Base-by-base conservation (phyloP, 352 stramenopile genomes). In the Phytopythium kandeliae region DNA sequence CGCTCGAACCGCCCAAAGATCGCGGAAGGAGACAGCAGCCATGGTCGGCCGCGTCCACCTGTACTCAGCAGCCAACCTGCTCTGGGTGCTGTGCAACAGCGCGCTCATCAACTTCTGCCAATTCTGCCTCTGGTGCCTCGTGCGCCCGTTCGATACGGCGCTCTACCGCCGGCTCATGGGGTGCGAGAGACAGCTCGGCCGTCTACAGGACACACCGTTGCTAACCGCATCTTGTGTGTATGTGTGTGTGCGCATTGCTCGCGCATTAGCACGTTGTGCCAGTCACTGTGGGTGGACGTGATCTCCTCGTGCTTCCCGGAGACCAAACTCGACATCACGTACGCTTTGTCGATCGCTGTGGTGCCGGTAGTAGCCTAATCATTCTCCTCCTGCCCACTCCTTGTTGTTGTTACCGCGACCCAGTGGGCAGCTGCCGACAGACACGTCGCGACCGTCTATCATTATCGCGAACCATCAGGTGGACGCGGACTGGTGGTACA, bases 401-500 rank as follows among this genome's bases (percentile, higher is more conserved):
- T 38, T 40, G 38, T 6, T 45, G 21, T n/a, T 10, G 10, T 28
- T 28, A 6, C 6, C 6, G 38, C 6, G 4, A 35, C 31, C 15
- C 33, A 86, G 74, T 16, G 83, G 83, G 8, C 82, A 97, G 47
- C 54, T 97, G 19, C 86, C 88, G 19, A 71, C 64, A 5, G 83
- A 92, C 52, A 62, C 62, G 19, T 60, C 79, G 12, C 86, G 86
- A 16, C 87, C 87, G 13, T 78, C 68, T 8, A 90, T 97, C 54
- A 73, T 97, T 55, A 82, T 97, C 25, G 82, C 72, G 9, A 97
- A 97, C 69, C 91, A 97, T 67, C 72, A 97, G 42, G 76, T 94
- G 33, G 86, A 97, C 63, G 86, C 78, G 12, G 93, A 98, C 70
- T 97, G 89, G 72, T 97, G 89, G 90, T 97, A 92, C 62, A 78